Conservation (phyloP, 1,139 yeast species). For the Lodderomyces orthopsilosis region DNA sequence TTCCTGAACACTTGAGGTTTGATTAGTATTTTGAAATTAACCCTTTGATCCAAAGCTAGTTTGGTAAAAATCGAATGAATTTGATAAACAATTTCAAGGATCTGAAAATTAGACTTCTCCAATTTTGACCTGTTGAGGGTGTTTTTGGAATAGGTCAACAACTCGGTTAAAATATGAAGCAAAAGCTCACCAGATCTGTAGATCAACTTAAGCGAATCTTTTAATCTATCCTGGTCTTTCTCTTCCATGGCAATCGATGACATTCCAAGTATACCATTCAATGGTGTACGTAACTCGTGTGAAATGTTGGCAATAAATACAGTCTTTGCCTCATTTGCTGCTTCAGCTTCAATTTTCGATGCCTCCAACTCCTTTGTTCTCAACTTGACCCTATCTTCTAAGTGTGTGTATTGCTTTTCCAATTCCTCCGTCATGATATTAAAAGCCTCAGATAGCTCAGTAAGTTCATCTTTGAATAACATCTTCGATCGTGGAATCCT, state of each 20-base stretch:
- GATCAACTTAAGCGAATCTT: conserved; percentile 67
- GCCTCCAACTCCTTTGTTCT: conserved; percentile 87
- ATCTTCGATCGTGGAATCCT: conserved; percentile 56
- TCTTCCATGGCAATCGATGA: conserved; percentile 92
- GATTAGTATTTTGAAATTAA: conserved; percentile 55
- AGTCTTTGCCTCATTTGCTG: conserved; percentile 92
- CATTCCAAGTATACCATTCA: conserved; percentile 95
- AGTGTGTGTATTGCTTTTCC: conserved; percentile 73
- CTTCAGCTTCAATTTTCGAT: conserved; percentile 85
- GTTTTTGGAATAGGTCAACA: conserved; percentile 84
- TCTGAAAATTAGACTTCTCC: conserved; percentile 74
- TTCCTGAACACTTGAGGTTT: conserved; percentile 60
- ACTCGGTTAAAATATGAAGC: conserved; percentile 81
- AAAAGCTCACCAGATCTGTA: conserved; percentile 86
- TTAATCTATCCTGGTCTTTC: conserved; percentile 59
- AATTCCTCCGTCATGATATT: conserved; percentile 89
- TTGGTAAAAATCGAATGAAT: conserved; percentile 84
- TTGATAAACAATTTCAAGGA: conserved; percentile 77
- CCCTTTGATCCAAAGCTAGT: conserved; percentile 75
- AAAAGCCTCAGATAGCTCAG: conserved; percentile 84
- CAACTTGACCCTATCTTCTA: conserved; percentile 86
- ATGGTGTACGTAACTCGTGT: conserved; percentile 91
- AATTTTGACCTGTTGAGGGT: conserved; percentile 80
- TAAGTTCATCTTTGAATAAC: conserved; percentile 77
- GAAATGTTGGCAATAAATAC: conserved; percentile 94